A percentile compares a stretch with the other conserved stretches of the same genome.
These are phyloP conservation scores for Isabelozyma rhagii DNA, from an alignment of 805 yeast species.

Conservation along the genomic window DNA sequence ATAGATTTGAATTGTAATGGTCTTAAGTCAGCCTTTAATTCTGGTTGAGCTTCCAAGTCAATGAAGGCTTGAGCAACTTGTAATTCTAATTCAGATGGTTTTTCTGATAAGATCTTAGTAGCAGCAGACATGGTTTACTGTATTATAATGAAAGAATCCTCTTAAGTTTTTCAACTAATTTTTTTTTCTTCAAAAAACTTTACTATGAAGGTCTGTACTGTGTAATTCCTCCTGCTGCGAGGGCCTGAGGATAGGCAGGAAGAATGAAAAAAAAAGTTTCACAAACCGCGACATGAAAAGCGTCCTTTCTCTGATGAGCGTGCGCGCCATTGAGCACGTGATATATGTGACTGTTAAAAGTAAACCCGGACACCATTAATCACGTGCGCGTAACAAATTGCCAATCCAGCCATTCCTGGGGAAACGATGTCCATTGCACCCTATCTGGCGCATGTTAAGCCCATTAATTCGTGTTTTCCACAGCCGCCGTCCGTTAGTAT, in stretches of 20 bases:
- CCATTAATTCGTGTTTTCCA: background rate
- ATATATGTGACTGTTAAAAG: background rate
- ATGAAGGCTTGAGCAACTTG: slow-evolving; percentile 98
- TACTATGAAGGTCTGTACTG: background rate
- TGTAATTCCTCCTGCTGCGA: background rate
- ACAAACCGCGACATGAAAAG: background rate
- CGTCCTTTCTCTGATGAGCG: background rate
- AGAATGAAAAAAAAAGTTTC: background rate
- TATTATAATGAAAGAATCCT: slow-evolving; percentile 3
- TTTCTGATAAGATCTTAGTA: slow-evolving; percentile 89
- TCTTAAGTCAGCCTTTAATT: slow-evolving; percentile 96
- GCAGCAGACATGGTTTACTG: slow-evolving; percentile 82
- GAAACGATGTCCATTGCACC: background rate
- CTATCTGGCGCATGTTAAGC: background rate
- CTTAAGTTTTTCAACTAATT: background rate
- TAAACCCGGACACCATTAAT: background rate
- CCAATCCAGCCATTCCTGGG: background rate
- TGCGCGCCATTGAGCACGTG: background rate
- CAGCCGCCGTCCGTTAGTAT: background rate
- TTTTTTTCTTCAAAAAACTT: background rate
- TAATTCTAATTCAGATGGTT: slow-evolving; percentile 98
- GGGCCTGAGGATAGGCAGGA: no score
- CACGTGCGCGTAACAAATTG: background rate
- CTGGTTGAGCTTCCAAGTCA: slow-evolving; percentile 95
- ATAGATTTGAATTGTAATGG: slow-evolving; percentile 98